phyloP scores from a whole-genome alignment of 225 moss, liverwort and hornwort genomes.

The Sphagnum tenellum region DNA sequence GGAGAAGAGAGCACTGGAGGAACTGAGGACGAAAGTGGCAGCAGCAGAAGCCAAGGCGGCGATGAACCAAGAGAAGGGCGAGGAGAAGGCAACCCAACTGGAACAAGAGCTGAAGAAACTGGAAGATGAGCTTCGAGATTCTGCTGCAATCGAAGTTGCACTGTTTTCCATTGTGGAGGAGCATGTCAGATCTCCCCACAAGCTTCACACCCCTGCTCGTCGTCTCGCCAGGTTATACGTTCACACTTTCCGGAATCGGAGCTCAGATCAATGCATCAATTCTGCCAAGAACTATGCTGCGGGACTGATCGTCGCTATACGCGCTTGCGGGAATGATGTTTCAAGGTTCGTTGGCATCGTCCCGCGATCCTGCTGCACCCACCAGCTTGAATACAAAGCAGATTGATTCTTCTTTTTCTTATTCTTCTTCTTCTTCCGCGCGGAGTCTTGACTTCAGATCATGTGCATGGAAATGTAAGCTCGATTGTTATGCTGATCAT shows the following conservation, averaged over 20 bases:
- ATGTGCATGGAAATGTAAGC: too few relatives aligned
- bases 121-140: conserved; percentile 79
- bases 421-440: too few relatives aligned
- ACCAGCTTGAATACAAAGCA: too few relatives aligned
- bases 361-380: too few relatives aligned
- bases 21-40: conserved; percentile 54
- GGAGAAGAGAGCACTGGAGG: conserved; percentile 81
- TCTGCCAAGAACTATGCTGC: conserved; percentile 71
- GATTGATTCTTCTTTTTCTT: too few relatives aligned
- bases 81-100: conserved; percentile 42
- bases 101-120: conserved; percentile 50
- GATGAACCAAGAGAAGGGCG: conserved; percentile 64
- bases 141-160: conserved; percentile 84
- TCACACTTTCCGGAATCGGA: conserved; percentile 66
- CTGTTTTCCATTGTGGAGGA: conserved; percentile 83
- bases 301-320: conserved; percentile 75
- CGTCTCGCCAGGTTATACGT: conserved; percentile 86
- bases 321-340: conserved; percentile 88
- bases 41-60: conserved; percentile 63
- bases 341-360: conserved; percentile 37
- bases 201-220: conserved; percentile 96
- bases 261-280: conserved; percentile 59
- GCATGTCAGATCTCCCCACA: conserved; percentile 89
- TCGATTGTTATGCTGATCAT: too few relatives aligned
- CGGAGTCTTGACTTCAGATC: too few relatives aligned